Base-by-base conservation (phyloP, 805 yeast species). In the Sugiyamaella lignohabitans region DNA sequence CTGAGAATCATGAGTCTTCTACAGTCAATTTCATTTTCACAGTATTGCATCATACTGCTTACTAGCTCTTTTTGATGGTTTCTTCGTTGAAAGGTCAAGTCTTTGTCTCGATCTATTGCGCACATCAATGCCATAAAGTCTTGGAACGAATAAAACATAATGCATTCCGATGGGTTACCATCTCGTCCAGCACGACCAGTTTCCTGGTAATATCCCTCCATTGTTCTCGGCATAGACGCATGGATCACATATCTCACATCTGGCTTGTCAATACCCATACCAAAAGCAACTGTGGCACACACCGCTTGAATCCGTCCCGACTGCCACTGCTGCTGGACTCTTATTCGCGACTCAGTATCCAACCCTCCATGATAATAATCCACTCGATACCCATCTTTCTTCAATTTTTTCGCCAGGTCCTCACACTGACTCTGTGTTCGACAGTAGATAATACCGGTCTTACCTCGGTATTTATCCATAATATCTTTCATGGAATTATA, bases 121-220 rank as follows among this genome's bases (percentile, higher is more conserved):
- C 79, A 71, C 62, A 84, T 88, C 39, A 93, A 66, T 23, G 79
- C 69, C 48, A 88, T 70, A 0, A 91, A 94, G 66, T 91, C 98
- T 50, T 76, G 75, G 66, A 82, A 83, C 8, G 81, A 75, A 63
- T 84, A 93, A 57, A 78, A 91, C 75, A 91, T 74, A 11, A 87
- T 75, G 66, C 98, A 93, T 48, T 80, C 82, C 1, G 95, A 84
- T 38, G 71, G 77, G 5, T 75, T 67, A 0, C 98, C 98, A 68
- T 93, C 98, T 68, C 98, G 78, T 3, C 98, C 98, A 3, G 98
- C 98, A 65, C 98, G 79, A 5, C 98, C 98, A 1, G 98, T 89
- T 63, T 93, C 98, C 65, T 93, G 98, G 59, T 93, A 93, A 63
- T 93, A 93, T 0, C 97, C 98, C 66, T 93, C 98, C 53, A 93